Conservation (phyloP, 768 basidiomycete species). For the Chalciporus piperatus region DNA sequence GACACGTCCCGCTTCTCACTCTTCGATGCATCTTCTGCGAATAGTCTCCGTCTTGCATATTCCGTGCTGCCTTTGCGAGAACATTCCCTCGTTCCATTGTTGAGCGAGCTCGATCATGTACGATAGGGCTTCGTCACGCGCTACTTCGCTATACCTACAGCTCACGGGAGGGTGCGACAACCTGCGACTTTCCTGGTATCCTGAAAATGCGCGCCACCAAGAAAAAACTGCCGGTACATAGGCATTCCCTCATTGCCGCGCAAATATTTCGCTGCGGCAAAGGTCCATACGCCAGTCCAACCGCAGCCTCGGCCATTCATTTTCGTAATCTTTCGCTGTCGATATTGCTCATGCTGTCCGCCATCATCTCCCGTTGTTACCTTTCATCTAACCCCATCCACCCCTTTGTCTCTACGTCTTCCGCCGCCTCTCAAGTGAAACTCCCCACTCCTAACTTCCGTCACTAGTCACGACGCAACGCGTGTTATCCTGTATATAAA, state of each 20-base stretch:
- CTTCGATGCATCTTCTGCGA: conserved; percentile 6
- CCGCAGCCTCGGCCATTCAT: background rate
- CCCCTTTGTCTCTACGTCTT: background rate
- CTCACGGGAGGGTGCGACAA: background rate
- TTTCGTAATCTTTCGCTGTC: conserved; percentile 3
- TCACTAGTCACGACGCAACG: background rate
- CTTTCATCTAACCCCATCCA: background rate
- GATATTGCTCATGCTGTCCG: conserved; percentile 2
- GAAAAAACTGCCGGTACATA: background rate
- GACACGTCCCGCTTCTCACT: conserved; percentile 5
- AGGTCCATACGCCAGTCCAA: background rate
- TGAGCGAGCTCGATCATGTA: background rate
- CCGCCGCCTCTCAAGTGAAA: background rate
- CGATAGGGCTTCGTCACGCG: background rate
- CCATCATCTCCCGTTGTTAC: background rate
- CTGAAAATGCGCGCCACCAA: background rate
- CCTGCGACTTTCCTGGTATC: background rate
- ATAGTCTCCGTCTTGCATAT: background rate
- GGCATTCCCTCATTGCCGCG: background rate
- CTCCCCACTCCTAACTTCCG: background rate
- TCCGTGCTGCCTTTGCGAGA: background rate
- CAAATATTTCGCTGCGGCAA: background rate
- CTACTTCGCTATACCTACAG: background rate
- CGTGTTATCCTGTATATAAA: background rate
- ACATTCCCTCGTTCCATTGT: background rate